Evolutionary conservation across 805 yeast genomes (phyloP).

Genomic region (Starmerella floris): DNA sequence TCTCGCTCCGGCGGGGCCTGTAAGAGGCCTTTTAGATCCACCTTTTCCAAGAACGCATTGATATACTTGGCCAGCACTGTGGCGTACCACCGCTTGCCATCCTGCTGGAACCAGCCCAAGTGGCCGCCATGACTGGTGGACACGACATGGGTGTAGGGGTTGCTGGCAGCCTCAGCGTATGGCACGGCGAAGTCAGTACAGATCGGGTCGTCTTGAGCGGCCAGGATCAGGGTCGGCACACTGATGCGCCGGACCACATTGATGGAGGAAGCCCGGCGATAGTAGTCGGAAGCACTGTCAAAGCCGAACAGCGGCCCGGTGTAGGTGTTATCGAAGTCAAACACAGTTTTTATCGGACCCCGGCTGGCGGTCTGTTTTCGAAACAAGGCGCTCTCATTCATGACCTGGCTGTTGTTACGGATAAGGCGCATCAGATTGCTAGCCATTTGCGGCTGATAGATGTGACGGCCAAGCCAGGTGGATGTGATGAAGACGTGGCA

Average conservation of each 20-base stretch:
- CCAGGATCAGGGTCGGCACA: slow-evolving; percentile 52
- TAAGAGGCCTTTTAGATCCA: slow-evolving; percentile 15
- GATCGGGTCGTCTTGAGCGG: slow-evolving; percentile 64
- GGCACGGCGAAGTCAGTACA: slow-evolving; percentile 45
- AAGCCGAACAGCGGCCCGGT: slow-evolving; percentile 59
- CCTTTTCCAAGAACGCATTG: slow-evolving; percentile 26
- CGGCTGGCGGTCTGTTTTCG: slow-evolving; percentile 24
- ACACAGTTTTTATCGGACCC: slow-evolving; percentile 26
- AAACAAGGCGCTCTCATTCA: slow-evolving; percentile 25
- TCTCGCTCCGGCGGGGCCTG: background rate
- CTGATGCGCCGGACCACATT: slow-evolving; percentile 38
- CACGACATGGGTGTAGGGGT: slow-evolving; percentile 47
- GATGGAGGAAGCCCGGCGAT: slow-evolving; percentile 46
- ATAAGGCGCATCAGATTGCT: slow-evolving; percentile 35
- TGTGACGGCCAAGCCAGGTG: slow-evolving; percentile 32
- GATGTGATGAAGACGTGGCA: slow-evolving; percentile 35
- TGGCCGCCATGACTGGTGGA: slow-evolving; percentile 68
- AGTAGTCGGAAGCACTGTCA: slow-evolving; percentile 50
- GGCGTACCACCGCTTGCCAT: slow-evolving; percentile 53
- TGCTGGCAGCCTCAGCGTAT: slow-evolving; percentile 34
- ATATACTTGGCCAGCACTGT: slow-evolving; percentile 38
- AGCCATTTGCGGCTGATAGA: slow-evolving; percentile 43
- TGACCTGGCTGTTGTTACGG: slow-evolving; percentile 32
- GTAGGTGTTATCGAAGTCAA: slow-evolving; percentile 49
- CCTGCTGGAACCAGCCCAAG: slow-evolving; percentile 57